Evolutionary conservation across 805 yeast species (phyloP), one percentile per base, ranked within the genome.

Genomic region (Grigorovia humatica): DNA sequence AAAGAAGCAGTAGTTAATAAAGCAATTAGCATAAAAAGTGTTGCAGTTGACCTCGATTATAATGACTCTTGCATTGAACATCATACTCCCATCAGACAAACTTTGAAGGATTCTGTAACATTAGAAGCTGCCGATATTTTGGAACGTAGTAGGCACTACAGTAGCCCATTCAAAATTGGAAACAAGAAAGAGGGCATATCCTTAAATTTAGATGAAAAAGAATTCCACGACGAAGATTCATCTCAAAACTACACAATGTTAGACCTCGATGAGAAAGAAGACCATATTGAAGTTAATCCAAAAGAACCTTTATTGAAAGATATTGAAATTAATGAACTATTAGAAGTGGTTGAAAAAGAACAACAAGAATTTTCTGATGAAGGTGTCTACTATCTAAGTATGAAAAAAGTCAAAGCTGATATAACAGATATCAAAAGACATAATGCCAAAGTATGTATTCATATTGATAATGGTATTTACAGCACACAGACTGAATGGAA

Each of bases 391-490:
- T 82, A 81, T 63, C 59, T 82, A 43, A 66, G 77, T 46, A 67
- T 82, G 13, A 67, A 75, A 48, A 75, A 75, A 1, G 63, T 81
- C 51, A 73, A 72, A 32, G 58, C 82, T 23, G 64, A 65, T n/a
- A 62, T 82, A 43, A 77, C 82, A 1, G 79, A 76, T 19, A 56
- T 78, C 32, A 59, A 57, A 19, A 63, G 65, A 8, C 76, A 75
- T 48, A 67, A 75, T 18, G 82, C 79, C 0, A 70, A 73, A 51
- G 75, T 79, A 62, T 73, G 76, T 49, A 57, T 81, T 18, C 76
- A 80, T 5, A 60, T 71, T 49, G 96, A 89, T 64, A 89, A 89
- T 63, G 95, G 96, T 6, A 79, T 81, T 42, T 95, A 89, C 62
- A 78, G 87, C 53, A 77, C 87, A 47, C 77, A 81, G 41, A 88